phyloP scores from a whole-genome alignment of 176 grass and related monocot species.

The Rhipidocladum racemiflorum region DNA sequence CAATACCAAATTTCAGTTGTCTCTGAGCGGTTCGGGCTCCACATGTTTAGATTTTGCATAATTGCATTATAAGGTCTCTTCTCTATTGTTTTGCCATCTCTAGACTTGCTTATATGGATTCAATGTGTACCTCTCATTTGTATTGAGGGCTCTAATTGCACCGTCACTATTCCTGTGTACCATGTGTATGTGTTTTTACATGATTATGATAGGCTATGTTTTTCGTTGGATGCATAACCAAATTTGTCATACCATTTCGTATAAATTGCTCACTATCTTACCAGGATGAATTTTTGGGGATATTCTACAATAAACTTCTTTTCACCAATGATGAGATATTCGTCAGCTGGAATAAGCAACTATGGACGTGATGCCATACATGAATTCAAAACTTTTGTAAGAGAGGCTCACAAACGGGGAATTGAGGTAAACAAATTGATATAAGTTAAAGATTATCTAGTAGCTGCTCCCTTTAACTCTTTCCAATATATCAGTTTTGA shows the following conservation, averaged over 20 bases:
- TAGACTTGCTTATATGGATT: not conserved
- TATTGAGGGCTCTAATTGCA: not conserved
- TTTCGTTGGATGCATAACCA: not conserved
- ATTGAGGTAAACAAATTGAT: conserved; percentile 69
- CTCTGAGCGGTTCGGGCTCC: too few species aligned
- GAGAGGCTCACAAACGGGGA: conserved; percentile 87
- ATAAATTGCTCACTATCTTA: conserved; percentile 15
- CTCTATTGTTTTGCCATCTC: conserved; percentile 1
- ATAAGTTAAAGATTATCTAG: conserved; percentile 4
- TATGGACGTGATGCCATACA: conserved; percentile 79
- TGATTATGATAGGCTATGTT: not conserved
- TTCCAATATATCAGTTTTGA: conserved; percentile 30
- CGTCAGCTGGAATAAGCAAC: conserved; percentile 51
- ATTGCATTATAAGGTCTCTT: not conserved
- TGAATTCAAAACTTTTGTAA: conserved; percentile 85
- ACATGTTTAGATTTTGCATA: not conserved
- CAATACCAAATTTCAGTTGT: not conserved
- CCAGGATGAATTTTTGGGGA: conserved; percentile 96
- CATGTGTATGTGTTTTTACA: not conserved
- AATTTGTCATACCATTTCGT: conserved; percentile 17
- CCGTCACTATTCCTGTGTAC: not conserved
- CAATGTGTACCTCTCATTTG: not conserved
- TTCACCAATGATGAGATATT: conserved; percentile 93
- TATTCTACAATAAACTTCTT: conserved; percentile 94
- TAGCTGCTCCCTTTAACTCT: not conserved